Conservation (phyloP, 2,329 filamentous ascomycete species). For the Cercospora zeae-maydis region DNA sequence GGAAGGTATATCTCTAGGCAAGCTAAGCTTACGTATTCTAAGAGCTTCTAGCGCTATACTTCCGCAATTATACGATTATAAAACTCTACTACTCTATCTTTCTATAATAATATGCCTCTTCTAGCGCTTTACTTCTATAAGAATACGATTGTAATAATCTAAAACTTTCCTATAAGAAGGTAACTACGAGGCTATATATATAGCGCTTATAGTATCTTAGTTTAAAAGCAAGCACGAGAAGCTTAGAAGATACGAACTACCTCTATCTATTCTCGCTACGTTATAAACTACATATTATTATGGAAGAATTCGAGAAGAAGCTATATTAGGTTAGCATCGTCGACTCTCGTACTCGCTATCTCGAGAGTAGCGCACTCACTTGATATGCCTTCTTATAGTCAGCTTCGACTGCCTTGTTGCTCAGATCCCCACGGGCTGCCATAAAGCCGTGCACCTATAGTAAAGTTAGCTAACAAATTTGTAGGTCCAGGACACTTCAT, state of each 20-base stretch:
- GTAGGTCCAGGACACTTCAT: slow-evolving; percentile 16
- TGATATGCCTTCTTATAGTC: slow-evolving; percentile 51
- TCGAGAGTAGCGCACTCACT: neutral
- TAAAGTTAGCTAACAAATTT: neutral
- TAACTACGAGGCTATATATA: no score
- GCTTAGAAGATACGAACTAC: neutral
- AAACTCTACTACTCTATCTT: no score
- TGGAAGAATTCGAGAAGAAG: slow-evolving; percentile 51
- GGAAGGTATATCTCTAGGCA: no score
- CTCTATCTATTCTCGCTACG: no score
- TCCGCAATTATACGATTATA: no score
- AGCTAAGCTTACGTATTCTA: no score
- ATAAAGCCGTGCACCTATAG: slow-evolving; percentile 30
- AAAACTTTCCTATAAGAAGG: no score
- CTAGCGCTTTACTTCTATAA: no score
- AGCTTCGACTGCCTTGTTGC: slow-evolving; percentile 47
- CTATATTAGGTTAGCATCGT: slow-evolving; percentile 22
- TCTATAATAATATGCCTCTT: no score
- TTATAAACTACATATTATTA: slow-evolving; percentile 46
- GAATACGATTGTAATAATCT: no score
- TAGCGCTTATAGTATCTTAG: no score
- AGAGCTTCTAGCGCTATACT: no score
- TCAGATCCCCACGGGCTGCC: slow-evolving; percentile 42
- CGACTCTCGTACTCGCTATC: neutral
- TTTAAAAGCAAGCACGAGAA: neutral